A percentile compares a stretch with the other conserved stretches of the same genome.
These are phyloP conservation scores for Suillus sp. DNA, from an alignment of 768 basidiomycete genomes.

Conservation along the genomic window DNA sequence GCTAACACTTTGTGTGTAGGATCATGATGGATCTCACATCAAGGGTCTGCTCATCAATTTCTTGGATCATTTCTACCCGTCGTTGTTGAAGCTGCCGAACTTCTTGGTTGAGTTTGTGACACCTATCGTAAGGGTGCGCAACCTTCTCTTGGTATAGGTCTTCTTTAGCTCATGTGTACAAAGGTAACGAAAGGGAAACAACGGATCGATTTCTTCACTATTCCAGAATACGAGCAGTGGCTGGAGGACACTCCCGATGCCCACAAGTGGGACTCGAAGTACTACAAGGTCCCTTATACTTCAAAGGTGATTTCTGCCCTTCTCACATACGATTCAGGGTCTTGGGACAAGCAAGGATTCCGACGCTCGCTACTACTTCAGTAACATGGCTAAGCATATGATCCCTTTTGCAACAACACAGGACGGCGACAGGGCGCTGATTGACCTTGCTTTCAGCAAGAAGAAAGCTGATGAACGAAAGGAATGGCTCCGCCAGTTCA, in stretches of 20 bases:
- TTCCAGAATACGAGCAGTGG: slow-evolving; percentile 97
- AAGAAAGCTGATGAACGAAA: slow-evolving; percentile 99
- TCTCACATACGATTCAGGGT: slow-evolving; percentile 58
- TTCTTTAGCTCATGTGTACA: background rate
- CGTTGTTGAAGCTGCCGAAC: slow-evolving; percentile 83
- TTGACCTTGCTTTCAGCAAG: slow-evolving; percentile 99
- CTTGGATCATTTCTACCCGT: slow-evolving; percentile 95
- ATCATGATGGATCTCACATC: slow-evolving; percentile 99
- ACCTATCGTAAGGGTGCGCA: slow-evolving; percentile 88
- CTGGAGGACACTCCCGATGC: slow-evolving; percentile 72
- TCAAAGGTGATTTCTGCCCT: slow-evolving; percentile 1
- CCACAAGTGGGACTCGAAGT: slow-evolving; percentile 89
- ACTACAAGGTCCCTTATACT: slow-evolving; percentile 84
- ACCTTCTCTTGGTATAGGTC: background rate
- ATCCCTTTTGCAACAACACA: slow-evolving; percentile 85
- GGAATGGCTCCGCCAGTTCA: slow-evolving; percentile 95
- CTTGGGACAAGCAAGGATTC: slow-evolving; percentile 89
- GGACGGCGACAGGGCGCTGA: slow-evolving; percentile 82
- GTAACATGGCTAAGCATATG: slow-evolving; percentile 90
- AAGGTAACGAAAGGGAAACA: slow-evolving; percentile 81
- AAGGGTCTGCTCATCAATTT: slow-evolving; percentile 99
- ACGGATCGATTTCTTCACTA: slow-evolving; percentile 89
- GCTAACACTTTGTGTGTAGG: slow-evolving; percentile 48
- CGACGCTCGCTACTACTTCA: slow-evolving; percentile 93
- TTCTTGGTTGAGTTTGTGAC: slow-evolving; percentile 99